Conservation (phyloP, 768 basidiomycete species). For the Boletales sp. region DNA sequence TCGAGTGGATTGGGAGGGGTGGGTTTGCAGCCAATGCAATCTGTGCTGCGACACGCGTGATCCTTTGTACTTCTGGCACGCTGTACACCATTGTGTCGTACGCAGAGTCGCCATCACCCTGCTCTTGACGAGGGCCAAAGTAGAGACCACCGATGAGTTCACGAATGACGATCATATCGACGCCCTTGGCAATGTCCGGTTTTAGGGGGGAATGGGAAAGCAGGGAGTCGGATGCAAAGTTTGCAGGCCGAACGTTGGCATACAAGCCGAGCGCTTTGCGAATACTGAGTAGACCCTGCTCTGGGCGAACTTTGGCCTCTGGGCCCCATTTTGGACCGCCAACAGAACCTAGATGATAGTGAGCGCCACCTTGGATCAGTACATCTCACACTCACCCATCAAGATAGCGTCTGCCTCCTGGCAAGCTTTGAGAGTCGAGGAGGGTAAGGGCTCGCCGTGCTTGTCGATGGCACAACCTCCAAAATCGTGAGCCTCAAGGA, state of each 20-base stretch:
- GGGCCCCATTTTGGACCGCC: conserved; percentile 99
- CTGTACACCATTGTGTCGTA: conserved; percentile 96
- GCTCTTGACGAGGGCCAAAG: conserved; percentile 92
- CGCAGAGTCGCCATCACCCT: conserved; percentile 66
- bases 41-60: conserved; percentile 92
- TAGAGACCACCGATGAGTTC: conserved; percentile 97
- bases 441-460: conserved; percentile 79
- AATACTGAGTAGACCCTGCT: conserved; percentile 82
- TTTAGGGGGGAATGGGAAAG: conserved; percentile 87
- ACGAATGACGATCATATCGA: conserved; percentile 90
- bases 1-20: conserved; percentile 83
- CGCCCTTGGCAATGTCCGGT: conserved; percentile 74
- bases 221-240: conserved; percentile 90
- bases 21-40: conserved; percentile 82
- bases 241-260: conserved; percentile 97
- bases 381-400: conserved; percentile 63
- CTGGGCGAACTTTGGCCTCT: conserved; percentile 82
- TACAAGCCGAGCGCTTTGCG: conserved; percentile 94
- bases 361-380: neutral
- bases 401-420: conserved; percentile 92
- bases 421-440: conserved; percentile 83
- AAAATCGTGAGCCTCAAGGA: conserved; percentile 74
- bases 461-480: conserved; percentile 94
- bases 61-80: conserved; percentile 86
- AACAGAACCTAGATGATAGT: conserved; percentile 69